Evolutionary conservation across 331 rosid species (phyloP), one percentile per base, ranked within the genome.

Genomic region (Prunus yedoensis): DNA sequence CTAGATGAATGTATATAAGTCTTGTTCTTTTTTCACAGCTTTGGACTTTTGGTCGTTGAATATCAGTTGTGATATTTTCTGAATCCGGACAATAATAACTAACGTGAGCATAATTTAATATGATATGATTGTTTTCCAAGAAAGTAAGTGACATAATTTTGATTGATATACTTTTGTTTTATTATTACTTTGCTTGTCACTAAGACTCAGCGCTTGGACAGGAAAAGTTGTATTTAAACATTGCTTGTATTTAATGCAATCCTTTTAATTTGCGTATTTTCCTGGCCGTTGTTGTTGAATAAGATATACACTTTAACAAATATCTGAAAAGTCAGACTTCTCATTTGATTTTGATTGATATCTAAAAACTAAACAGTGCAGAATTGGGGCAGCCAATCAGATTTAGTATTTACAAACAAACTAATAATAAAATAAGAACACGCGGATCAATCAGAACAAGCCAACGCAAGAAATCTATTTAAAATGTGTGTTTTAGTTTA

Each of bases 211-310:
- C 1, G 35, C 5, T 32, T 4, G 38, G 41, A 35, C 41, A 35
- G 41, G 41, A 6, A 35, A 35, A 35, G 41, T 35, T 5, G 41
- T 35, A 35, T 35, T 1, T 35, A 35, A 35, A 69, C 27, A 12
- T 71, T 71, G 75, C 65, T 32, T 71, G 52, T 17, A 1, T 54
- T 69, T 53, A 50, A 0, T 52, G 32, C 64, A 7, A 52, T 70
- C 21, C 54, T 1, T 53, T 17, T n/a, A 18, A 5, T 57, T 57
- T 57, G 28, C 28, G 25, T 10, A 21, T 57, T 57, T 57, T 21
- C 15, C 10, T 72, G 57, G 67, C 57, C 76, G 66, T 43, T 23
- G 45, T 57, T 41, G 16, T 58, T 72, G 45, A 57, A 70, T 49
- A 23, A 67, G 14, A 66, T 43, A 5, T 35, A 5, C 0, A 35